Conservation (phyloP, 805 yeast species). For the Teunomyces barrocoloradensis region DNA sequence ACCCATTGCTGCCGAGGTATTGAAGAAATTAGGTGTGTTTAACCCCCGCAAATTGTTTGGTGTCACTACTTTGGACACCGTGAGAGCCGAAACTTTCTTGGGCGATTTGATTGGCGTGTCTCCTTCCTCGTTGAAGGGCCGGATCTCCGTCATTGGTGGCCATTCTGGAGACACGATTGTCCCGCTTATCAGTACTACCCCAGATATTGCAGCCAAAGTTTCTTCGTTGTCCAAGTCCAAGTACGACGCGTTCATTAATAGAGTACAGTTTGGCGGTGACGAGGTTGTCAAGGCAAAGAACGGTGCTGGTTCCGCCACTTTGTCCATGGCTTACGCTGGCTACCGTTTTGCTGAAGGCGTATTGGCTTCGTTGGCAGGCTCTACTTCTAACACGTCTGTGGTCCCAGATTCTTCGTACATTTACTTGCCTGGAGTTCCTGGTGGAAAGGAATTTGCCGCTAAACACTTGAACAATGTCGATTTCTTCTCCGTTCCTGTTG, state of each 20-base stretch:
- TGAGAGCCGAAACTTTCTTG: conserved; percentile 46
- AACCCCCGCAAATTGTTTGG: conserved; percentile 46
- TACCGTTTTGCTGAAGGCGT: conserved; percentile 70
- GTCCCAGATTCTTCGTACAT: conserved; percentile 49
- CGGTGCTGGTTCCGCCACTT: conserved; percentile 92
- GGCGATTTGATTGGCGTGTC: conserved; percentile 32
- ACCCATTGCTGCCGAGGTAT: conserved; percentile 48
- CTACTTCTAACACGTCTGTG: conserved; percentile 39
- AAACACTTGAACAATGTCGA: conserved; percentile 37
- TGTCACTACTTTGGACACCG: conserved; percentile 45
- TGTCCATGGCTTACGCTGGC: conserved; percentile 94
- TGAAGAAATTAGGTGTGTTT: conserved; percentile 45
- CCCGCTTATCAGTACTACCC: conserved; percentile 29
- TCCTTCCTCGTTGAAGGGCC: conserved; percentile 36
- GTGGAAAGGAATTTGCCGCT: conserved; percentile 44
- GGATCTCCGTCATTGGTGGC: conserved; percentile 44
- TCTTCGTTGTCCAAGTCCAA: conserved; percentile 13
- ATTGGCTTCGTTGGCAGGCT: conserved; percentile 57
- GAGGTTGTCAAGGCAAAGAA: conserved; percentile 94
- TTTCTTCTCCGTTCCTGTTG: conserved; percentile 50
- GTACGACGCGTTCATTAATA: conserved; percentile 29
- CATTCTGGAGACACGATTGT: conserved; percentile 49
- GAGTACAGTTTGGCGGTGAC: conserved; percentile 76
- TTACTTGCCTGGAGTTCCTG: conserved; percentile 52
- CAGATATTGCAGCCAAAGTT: conserved; percentile 17